phyloP scores from a whole-genome alignment of 2,329 filamentous ascomycete genomes.

The Cladosporium sp. region DNA sequence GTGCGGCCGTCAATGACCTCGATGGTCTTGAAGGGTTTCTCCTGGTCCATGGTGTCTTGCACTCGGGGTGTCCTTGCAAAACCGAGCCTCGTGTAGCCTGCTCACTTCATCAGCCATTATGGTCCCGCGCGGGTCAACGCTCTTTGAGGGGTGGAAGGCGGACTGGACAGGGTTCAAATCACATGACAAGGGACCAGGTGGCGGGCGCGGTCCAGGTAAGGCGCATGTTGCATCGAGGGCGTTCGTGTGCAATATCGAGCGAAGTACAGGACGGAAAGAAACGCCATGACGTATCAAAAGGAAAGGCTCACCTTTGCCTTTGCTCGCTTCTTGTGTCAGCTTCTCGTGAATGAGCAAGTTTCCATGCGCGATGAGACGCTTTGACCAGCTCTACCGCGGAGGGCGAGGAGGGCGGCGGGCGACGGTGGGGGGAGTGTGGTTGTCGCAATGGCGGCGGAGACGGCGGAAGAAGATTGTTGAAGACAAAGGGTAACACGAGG shows the following conservation, averaged over 20 bases:
- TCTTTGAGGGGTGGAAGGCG: constrained; percentile 9
- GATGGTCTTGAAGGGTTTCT: constrained; percentile 39
- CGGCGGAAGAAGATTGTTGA: neutral
- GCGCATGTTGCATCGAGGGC: neutral
- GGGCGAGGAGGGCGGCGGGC: neutral
- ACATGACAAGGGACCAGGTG: constrained; percentile 18
- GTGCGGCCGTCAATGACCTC: constrained; percentile 36
- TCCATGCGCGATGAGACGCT: constrained; percentile 21
- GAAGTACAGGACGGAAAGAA: constrained; percentile 22
- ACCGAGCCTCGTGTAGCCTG: constrained; percentile 17
- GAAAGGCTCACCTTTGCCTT: constrained; percentile 22
- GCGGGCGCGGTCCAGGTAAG: neutral
- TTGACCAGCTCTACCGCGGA: constrained; percentile 10
- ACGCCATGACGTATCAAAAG: constrained; percentile 21
- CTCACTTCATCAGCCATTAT: constrained; percentile 17
- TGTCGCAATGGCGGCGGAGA: neutral
- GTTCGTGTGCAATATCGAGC: constrained; percentile 11
- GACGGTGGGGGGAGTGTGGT: neutral
- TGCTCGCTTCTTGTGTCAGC: constrained; percentile 5
- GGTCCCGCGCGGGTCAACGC: neutral
- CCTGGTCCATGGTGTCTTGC: constrained; percentile 26
- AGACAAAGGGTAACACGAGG: neutral
- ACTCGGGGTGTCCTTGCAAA: neutral
- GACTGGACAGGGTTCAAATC: constrained; percentile 4
- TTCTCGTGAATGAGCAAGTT: constrained; percentile 28